phyloP scores from a whole-genome alignment of 2,329 filamentous ascomycete species.

The Talaromyces sp. region DNA sequence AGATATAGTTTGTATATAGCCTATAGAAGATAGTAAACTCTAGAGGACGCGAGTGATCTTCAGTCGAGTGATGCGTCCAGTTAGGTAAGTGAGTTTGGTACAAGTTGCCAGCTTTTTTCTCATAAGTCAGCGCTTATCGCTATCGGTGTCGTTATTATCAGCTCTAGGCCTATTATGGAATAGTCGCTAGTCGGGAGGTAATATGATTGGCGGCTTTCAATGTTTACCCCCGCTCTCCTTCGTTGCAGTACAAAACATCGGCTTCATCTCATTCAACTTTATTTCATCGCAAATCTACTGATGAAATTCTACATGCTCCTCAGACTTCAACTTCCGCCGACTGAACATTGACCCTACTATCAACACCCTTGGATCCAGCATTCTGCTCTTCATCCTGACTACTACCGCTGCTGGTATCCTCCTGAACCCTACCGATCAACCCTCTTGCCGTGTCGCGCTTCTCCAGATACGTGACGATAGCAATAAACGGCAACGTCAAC shows the following conservation, averaged over 20 bases:
- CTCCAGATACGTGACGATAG: conserved; percentile 39
- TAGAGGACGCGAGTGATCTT: background rate
- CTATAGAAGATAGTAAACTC: background rate
- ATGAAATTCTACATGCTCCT: background rate
- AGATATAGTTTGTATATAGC: background rate
- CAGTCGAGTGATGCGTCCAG: background rate
- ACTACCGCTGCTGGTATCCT: background rate
- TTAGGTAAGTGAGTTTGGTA: background rate
- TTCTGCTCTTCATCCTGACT: background rate
- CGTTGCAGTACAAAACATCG: background rate
- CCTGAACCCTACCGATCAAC: conserved; percentile 22
- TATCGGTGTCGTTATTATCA: background rate
- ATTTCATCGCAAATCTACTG: background rate
- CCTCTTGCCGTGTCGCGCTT: conserved; percentile 26
- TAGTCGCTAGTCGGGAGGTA: background rate
- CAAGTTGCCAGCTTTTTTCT: background rate
- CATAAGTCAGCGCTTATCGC: background rate
- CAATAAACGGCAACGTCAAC: conserved; percentile 36
- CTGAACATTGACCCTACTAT: background rate
- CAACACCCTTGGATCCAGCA: background rate
- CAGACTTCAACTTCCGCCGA: conserved; percentile 9
- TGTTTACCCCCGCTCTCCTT: background rate
- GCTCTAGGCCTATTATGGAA: background rate
- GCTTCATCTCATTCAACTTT: background rate
- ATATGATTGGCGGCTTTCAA: background rate